A percentile compares a stretch with the other conserved stretches of the same genome.
phyloP scores from a whole-genome alignment of 139 green algal genomes.

The Tetraselmis chui region DNA sequence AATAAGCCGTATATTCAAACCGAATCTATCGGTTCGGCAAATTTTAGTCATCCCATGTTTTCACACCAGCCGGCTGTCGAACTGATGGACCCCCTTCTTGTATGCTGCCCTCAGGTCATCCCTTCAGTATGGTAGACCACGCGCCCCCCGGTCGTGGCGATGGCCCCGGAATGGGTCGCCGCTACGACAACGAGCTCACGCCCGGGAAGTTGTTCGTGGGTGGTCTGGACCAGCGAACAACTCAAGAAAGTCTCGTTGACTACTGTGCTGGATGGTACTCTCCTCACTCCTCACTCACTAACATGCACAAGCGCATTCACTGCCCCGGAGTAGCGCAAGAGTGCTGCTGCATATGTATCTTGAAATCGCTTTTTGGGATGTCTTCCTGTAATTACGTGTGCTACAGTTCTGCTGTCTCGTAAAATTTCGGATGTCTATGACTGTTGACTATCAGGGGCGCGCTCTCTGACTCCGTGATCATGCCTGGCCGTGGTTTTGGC shows the following conservation, averaged over 20 bases:
- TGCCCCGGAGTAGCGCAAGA: neutral
- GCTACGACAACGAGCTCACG: neutral
- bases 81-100: too few relatives aligned
- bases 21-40: too few relatives aligned
- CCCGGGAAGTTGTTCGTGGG: conserved; percentile 62
- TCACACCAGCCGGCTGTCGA: too few relatives aligned
- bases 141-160: too few relatives aligned
- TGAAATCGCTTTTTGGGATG: neutral
- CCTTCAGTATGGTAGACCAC: too few relatives aligned
- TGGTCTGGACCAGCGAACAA: conserved; percentile 40
- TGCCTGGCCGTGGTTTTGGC: conserved; percentile 61
- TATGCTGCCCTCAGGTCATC: too few relatives aligned
- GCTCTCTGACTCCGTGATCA: conserved; percentile 54
- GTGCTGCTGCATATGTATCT: neutral
- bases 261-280: conserved; percentile 56
- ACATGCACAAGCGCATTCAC: neutral
- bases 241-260: conserved; percentile 40
- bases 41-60: too few relatives aligned
- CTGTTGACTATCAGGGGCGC: conserved; percentile 41
- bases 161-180: neutral
- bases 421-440: neutral
- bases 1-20: too few relatives aligned
- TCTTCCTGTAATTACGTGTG: too few relatives aligned
- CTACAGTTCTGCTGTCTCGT: neutral
- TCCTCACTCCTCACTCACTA: neutral